A percentile compares a stretch with the other conserved stretches of the same genome.
Evolutionary conservation across 108 stramenopile species (phyloP).

Genomic region (Pseudonitzschia pungens): DNA sequence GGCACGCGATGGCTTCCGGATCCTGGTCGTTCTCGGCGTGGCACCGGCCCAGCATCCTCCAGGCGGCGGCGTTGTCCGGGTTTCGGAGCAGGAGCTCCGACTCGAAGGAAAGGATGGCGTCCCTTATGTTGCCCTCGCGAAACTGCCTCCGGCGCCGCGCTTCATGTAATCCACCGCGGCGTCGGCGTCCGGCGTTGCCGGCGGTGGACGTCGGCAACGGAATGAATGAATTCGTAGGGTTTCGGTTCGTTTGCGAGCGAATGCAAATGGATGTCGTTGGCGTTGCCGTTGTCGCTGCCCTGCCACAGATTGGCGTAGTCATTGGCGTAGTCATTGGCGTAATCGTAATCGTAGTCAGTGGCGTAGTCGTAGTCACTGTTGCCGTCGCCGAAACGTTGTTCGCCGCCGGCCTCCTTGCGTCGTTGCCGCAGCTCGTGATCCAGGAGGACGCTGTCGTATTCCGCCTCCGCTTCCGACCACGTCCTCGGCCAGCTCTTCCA

Average conservation of each 20-base stretch:
- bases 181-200: constrained; percentile 10
- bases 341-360: constrained; percentile 23
- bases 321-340: not conserved
- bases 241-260: not conserved
- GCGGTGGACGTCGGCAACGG: constrained; percentile 13
- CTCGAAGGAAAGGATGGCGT: constrained; percentile 88
- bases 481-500: constrained; percentile 75
- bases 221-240: constrained; percentile 37
- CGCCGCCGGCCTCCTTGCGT: not conserved
- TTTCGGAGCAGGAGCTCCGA: constrained; percentile 75
- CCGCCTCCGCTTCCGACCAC: constrained; percentile 78
- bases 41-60: constrained; percentile 89
- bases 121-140: constrained; percentile 69
- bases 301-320: constrained; percentile 34
- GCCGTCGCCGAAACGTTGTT: too few species aligned
- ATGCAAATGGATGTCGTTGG: too few species aligned
- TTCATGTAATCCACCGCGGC: constrained; percentile 62
- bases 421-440: constrained; percentile 26
- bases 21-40: constrained; percentile 95
- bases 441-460: constrained; percentile 53
- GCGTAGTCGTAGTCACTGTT: too few species aligned
- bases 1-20: constrained; percentile 85
- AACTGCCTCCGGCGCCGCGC: constrained; percentile 75
- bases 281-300: constrained; percentile 6
- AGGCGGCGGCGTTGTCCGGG: constrained; percentile 76